Base-by-base conservation (phyloP, 2,329 filamentous ascomycete species). In the Trichoderma polysporum region DNA sequence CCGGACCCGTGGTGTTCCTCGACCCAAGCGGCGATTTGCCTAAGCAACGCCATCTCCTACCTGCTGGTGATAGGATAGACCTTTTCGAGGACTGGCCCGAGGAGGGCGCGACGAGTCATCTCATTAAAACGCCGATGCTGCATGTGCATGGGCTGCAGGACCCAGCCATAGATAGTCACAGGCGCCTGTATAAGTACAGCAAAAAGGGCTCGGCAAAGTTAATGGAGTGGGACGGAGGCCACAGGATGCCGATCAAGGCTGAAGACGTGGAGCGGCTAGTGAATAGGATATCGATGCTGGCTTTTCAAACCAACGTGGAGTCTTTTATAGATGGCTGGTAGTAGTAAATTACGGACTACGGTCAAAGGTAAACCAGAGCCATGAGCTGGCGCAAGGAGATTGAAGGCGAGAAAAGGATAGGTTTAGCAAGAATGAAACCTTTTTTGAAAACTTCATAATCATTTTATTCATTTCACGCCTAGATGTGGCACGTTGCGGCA, bases 181-280 rank as follows among this genome's bases (percentile, higher is more conserved):
- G 73, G 37, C 65, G 81, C 65, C 73, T 94, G 70, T 87, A 59
- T 76, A 85, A 9, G 77, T 93, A 89, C 74, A 91, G 88, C 73
- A 81, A 86, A 58, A 73, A 79, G 10, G 83, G 81, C 0, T 86
- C 79, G 2, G 79, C 84, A 6, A 82, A 77, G 45, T 69, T 93
- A 53, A 76, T 94, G 1, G 89, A 93, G 75, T 94, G 91, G 91
- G 85, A 91, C 66, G 91, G 90, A 0, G 84, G 82, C 1, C 91
- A 94, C 75, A 80, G 91, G 6, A 81, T 94, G 57, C 90, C 91
- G 2, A 83, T 94, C 68, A 91, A 90, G 80, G 81, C 79, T 25
- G 79, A 77, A 33, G 91, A 93, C 76, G 89, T 93, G 3, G 81
- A 85, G n/a, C 67, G 68, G 19, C 71, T 79, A 3, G 67, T 70